Evolutionary conservation across 768 basidiomycete species (phyloP).

Genomic region (Pleurotus djamor): DNA sequence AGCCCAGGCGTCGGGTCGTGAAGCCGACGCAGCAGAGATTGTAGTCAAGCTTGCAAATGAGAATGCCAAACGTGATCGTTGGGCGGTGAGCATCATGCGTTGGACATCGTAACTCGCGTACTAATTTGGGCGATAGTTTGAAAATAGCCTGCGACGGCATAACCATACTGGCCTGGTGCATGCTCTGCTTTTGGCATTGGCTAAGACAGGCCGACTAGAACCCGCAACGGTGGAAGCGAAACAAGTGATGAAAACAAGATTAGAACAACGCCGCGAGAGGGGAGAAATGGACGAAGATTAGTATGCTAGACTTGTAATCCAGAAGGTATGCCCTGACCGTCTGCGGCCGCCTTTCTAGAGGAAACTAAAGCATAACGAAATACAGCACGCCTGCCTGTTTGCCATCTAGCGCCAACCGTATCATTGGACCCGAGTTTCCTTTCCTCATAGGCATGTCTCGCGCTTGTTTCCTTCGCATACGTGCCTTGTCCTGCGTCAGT

Average conservation of each 20-base stretch:
- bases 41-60: slow-evolving; percentile 60
- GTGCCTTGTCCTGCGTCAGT: not conserved
- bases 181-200: slow-evolving; percentile 68
- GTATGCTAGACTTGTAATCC: slow-evolving; percentile 1
- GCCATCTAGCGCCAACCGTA: too few relatives aligned
- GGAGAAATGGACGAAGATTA: slow-evolving; percentile 50
- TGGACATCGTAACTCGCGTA: slow-evolving; percentile 4
- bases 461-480: not conserved
- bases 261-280: slow-evolving; percentile 39
- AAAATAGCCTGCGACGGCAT: slow-evolving; percentile 83
- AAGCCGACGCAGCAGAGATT: slow-evolving; percentile 49
- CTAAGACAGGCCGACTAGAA: slow-evolving; percentile 64
- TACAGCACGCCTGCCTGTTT: too few relatives aligned
- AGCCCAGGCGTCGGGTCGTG: slow-evolving; percentile 36
- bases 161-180: slow-evolving; percentile 86
- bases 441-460: not conserved
- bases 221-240: slow-evolving; percentile 46
- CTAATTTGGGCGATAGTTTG: slow-evolving; percentile 50
- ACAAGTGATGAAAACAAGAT: slow-evolving; percentile 41
- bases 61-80: slow-evolving; percentile 72
- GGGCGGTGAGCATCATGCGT: slow-evolving; percentile 61
- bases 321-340: not conserved
- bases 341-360: not conserved
- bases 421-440: too few relatives aligned
- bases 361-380: too few relatives aligned